Evolutionary conservation across 1,284 basidiomycete species (phyloP).

Genomic region (Hemileia vastatrix): DNA sequence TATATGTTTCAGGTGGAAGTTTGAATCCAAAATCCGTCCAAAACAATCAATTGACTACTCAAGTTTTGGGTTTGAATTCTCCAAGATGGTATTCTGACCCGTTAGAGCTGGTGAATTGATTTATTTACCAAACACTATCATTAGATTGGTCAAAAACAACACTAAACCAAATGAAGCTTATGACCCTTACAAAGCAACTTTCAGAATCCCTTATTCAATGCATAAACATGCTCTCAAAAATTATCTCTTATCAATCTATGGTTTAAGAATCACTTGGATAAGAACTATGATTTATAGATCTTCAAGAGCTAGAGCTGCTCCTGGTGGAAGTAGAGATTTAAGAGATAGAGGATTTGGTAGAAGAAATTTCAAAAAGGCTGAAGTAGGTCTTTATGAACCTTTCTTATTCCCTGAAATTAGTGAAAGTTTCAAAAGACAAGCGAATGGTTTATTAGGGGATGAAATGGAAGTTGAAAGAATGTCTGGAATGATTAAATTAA

Average conservation of each 20-base stretch:
- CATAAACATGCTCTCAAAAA: constrained; percentile 85
- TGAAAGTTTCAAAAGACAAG: too few relatives aligned
- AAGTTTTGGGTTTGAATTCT: constrained; percentile 26
- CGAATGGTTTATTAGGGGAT: too few relatives aligned
- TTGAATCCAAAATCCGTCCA: background rate
- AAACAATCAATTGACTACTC: constrained; percentile 34
- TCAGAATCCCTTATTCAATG: constrained; percentile 68
- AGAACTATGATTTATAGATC: constrained; percentile 76
- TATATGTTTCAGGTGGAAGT: constrained; percentile 28
- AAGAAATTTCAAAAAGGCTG: constrained; percentile 65
- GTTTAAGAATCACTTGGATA: constrained; percentile 69
- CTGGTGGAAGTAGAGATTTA: constrained; percentile 51
- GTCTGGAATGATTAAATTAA: too few relatives aligned
- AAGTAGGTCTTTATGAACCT: constrained; percentile 75
- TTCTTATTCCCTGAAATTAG: constrained; percentile 88
- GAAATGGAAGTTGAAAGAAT: too few relatives aligned
- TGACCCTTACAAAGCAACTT: constrained; percentile 89
- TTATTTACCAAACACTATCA: constrained; percentile 77
- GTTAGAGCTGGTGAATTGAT: constrained; percentile 61
- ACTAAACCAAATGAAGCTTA: constrained; percentile 68
- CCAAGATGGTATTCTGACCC: constrained; percentile 38
- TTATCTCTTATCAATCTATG: constrained; percentile 72
- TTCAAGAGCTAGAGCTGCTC: constrained; percentile 47
- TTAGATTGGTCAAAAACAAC: constrained; percentile 73
- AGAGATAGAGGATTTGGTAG: background rate